A percentile compares a stretch with the other conserved stretches of the same genome.
These are phyloP conservation scores for Chlamydomonas applanata DNA, from an alignment of 139 green algal species.

Conservation along the genomic window DNA sequence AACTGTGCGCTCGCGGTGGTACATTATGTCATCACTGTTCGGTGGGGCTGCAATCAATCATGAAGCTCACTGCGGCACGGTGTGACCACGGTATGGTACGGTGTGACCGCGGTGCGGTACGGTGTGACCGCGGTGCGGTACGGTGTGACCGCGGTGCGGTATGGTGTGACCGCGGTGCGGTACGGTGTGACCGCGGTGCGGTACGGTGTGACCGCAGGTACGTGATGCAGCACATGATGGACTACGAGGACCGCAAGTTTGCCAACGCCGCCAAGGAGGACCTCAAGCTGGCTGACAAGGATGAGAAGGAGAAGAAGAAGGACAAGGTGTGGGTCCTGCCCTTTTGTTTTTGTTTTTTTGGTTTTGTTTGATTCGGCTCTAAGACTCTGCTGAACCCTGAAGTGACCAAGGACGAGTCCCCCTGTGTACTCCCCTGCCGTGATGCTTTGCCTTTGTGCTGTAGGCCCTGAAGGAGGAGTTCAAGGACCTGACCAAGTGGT, in stretches of 20 bases:
- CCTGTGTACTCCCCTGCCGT: neutral
- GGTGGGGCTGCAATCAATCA: too few relatives aligned
- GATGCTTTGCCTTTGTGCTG: neutral
- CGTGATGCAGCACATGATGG: constrained; percentile 71
- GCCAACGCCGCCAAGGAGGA: constrained; percentile 93
- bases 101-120: too few relatives aligned
- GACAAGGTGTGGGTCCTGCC: constrained; percentile 59
- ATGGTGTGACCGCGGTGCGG: too few relatives aligned
- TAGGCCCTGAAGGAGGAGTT: constrained; percentile 84
- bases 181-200: too few relatives aligned
- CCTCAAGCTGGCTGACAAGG: constrained; percentile 86
- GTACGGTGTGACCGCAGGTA: too few relatives aligned
- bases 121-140: too few relatives aligned
- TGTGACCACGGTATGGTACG: too few relatives aligned
- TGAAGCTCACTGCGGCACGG: too few relatives aligned
- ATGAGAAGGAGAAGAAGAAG: constrained; percentile 78
- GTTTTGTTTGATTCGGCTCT: too few relatives aligned
- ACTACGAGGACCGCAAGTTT: constrained; percentile 96
- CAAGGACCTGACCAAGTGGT: constrained; percentile 92
- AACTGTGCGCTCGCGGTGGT: too few relatives aligned
- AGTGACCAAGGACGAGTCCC: neutral
- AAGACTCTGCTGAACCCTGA: neutral
- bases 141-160: too few relatives aligned
- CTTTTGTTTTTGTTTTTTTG: neutral
- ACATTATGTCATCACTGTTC: too few relatives aligned